Percentiles rank a stretch among this genome's conserved stretches.
These are phyloP conservation scores for Cadophora gregata DNA, from an alignment of 2,329 filamentous ascomycete genomes.

Conservation along the genomic window DNA sequence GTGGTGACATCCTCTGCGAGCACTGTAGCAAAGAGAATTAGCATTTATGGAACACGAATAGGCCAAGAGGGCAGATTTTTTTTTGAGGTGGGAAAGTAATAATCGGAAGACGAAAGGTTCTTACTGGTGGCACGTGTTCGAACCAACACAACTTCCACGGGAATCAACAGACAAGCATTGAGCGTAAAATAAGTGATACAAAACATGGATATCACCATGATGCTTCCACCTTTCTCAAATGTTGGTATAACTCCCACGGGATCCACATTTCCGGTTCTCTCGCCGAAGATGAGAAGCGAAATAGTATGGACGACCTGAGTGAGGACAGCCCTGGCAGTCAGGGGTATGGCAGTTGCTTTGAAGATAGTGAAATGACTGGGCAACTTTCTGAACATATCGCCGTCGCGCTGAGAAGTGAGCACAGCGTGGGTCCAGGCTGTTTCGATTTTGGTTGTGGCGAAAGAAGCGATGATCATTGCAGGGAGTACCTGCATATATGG, in stretches of 20 bases:
- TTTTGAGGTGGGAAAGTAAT: neutral
- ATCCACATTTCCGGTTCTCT: conserved; percentile 10
- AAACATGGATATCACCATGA: neutral
- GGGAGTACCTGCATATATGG: neutral
- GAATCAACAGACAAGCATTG: neutral
- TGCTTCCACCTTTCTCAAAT: neutral
- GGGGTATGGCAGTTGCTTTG: conserved; percentile 11
- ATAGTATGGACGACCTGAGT: neutral
- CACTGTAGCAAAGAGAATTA: too few species aligned
- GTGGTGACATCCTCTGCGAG: conserved; percentile 7
- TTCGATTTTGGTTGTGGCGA: conserved; percentile 9
- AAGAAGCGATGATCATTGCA: neutral
- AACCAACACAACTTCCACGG: conserved; percentile 5
- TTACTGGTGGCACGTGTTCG: conserved; percentile 16
- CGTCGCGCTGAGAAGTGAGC: neutral
- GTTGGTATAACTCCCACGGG: neutral
- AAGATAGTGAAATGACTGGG: conserved; percentile 8
- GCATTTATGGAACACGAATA: too few species aligned
- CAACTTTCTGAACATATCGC: neutral
- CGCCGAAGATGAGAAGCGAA: neutral
- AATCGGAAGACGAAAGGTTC: neutral
- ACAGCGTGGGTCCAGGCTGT: conserved; percentile 11
- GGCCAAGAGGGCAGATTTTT: neutral
- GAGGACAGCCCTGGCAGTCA: neutral
- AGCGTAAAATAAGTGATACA: neutral